Evolutionary conservation across 768 basidiomycete species (phyloP).

Genomic region (Infundibulicybe gibba): DNA sequence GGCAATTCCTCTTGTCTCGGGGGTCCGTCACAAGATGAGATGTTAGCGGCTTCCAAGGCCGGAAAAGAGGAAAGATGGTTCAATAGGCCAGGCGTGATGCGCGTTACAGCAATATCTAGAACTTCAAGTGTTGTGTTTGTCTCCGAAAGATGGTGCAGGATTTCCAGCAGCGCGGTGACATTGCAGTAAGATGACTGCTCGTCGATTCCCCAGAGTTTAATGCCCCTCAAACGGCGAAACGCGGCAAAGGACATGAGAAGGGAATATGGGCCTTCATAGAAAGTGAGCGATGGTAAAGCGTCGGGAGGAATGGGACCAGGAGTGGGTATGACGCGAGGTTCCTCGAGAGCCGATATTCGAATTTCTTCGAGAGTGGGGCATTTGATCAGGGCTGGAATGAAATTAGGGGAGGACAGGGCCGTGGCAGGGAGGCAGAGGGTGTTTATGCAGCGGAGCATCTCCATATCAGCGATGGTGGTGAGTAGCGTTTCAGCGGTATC

Average conservation of each 20-base stretch:
- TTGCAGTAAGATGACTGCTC: constrained; percentile 17
- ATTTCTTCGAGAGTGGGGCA: constrained; percentile 26
- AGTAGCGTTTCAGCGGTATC: constrained; percentile 28
- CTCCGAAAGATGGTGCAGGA: constrained; percentile 11
- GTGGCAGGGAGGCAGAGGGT: constrained; percentile 20
- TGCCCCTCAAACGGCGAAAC: constrained; percentile 15
- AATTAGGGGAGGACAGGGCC: constrained; percentile 17
- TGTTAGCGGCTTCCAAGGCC: constrained; percentile 4
- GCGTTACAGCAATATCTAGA: constrained; percentile 15
- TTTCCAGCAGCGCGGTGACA: constrained; percentile 13
- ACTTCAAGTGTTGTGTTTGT: constrained; percentile 13
- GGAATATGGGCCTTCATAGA: constrained; percentile 26
- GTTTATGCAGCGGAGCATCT: constrained; percentile 14
- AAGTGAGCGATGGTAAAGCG: constrained; percentile 15
- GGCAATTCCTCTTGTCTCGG: neutral
- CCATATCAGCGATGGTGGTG: constrained; percentile 13
- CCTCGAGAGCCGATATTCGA: constrained; percentile 23
- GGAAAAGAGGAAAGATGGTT: constrained; percentile 5
- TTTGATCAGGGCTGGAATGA: constrained; percentile 20
- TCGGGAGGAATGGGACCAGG: constrained; percentile 12
- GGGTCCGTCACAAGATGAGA: constrained; percentile 8
- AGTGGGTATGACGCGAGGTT: constrained; percentile 9
- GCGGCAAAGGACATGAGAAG: constrained; percentile 15
- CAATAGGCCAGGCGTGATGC: constrained; percentile 15
- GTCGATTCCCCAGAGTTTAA: constrained; percentile 25